Base-by-base conservation (phyloP, 257 asterid genomes). In the Fraxinus anomala region DNA sequence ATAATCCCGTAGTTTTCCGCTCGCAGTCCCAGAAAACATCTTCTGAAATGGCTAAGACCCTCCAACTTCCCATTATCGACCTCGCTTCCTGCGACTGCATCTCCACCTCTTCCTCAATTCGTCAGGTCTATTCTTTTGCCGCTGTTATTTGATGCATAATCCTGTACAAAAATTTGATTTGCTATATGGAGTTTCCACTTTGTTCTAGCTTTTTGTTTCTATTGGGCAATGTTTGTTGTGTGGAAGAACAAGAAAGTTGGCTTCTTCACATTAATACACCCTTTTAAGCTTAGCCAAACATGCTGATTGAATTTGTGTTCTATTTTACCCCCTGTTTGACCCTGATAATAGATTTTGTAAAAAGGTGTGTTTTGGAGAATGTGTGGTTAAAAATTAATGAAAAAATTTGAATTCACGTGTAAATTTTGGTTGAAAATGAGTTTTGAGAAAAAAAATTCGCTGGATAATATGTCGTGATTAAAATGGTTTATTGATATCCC, bases 41-140 rank as follows among this genome's bases (percentile, higher is more conserved):
- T 0, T 63, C 69, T 6, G 67, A 21, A 33, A 85, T 85, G 91
- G 80, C 83, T 24, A 72, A 76, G 24, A n/a, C 78, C 5, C 79
- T 88, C 16, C 85, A 82, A 42, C 92, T 89, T 37, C 94, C 92
- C 30, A 82, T 88, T 16, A 80, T 89, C 73, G 89, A 89, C 80
- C 88, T 89, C 26, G 74, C 70, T 75, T 78, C 88, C 63, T 33
- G 84, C 65, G 83, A 89, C 66, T 85, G 82, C 74, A 23, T 56
- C 76, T 82, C 89, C 73, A 39, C 92, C 12, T 86, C 90, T 65
- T 78, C 37, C 14, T 79, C 87, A n/a, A 82, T 89, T 56, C 89
- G 89, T 59, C 83, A 87, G 91, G 94, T 89, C 51, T 28, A 28
- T 30, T 79, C 59, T 68, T 68, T 63, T 28, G 0, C 59, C 23